Evolutionary conservation across 352 stramenopile genomes (phyloP).

Genomic region (Pythium utonaiense): DNA sequence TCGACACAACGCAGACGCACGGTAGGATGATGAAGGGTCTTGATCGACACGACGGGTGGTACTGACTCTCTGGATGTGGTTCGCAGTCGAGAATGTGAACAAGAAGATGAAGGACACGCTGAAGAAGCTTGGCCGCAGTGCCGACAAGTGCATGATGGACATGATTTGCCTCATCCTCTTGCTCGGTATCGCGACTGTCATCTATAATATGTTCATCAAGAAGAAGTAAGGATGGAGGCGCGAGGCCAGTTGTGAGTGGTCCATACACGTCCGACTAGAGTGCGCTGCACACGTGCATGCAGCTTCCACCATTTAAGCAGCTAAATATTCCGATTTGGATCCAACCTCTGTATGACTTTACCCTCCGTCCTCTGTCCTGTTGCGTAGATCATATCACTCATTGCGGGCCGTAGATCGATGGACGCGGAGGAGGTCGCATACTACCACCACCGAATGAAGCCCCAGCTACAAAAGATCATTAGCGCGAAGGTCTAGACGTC

Average conservation of each 20-base stretch:
- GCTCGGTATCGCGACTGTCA: slow-evolving; percentile 75
- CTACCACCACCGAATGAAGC: slow-evolving; percentile 34
- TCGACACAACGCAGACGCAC: slow-evolving; percentile 75
- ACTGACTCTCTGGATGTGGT: neutral
- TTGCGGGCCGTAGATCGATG: slow-evolving; percentile 76
- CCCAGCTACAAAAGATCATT: slow-evolving; percentile 7
- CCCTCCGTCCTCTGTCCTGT: neutral
- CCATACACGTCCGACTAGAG: neutral
- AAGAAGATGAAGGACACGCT: slow-evolving; percentile 86
- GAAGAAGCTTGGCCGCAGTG: slow-evolving; percentile 59
- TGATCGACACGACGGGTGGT: neutral
- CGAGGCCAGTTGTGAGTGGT: neutral
- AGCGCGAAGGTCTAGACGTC: neutral
- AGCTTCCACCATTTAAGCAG: slow-evolving; percentile 7
- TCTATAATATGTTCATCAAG: slow-evolving; percentile 90
- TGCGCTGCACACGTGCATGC: neutral
- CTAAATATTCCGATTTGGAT: slow-evolving; percentile 3
- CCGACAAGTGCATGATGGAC: slow-evolving; percentile 88
- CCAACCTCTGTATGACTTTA: slow-evolving; percentile 3
- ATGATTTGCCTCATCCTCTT: slow-evolving; percentile 88
- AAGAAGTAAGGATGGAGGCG: slow-evolving; percentile 28
- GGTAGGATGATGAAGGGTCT: slow-evolving; percentile 30
- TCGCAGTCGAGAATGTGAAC: slow-evolving; percentile 79
- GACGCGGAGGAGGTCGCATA: slow-evolving; percentile 39
- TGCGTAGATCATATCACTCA: slow-evolving; percentile 5